These are phyloP conservation scores for Parastagonospora avenae DNA, from an alignment of 2,329 filamentous ascomycete species.

Conservation along the genomic window DNA sequence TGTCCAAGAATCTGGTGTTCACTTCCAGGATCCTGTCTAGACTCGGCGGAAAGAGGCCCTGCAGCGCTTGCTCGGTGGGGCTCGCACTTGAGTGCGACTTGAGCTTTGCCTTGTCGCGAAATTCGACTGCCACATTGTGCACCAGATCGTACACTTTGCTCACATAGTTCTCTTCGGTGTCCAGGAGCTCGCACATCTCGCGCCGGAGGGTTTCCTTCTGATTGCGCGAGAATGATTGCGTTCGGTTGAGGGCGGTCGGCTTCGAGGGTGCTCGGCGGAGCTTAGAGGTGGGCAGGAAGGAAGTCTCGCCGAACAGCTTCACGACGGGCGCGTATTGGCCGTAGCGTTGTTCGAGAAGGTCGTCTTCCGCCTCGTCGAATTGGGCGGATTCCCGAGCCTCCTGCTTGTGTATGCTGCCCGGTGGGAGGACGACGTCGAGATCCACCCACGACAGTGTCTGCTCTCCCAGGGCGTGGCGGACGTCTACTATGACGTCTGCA, in stretches of 20 bases:
- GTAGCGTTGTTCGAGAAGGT: conserved; percentile 73
- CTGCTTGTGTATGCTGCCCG: conserved; percentile 66
- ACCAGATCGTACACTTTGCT: conserved; percentile 84
- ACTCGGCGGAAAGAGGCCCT: conserved; percentile 79
- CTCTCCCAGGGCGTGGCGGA: conserved; percentile 77
- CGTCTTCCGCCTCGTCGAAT: conserved; percentile 66
- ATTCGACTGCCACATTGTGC: conserved; percentile 78
- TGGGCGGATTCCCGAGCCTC: conserved; percentile 60
- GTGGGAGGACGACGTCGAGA: conserved; percentile 82
- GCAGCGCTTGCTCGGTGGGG: conserved; percentile 72
- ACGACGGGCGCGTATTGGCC: conserved; percentile 78
- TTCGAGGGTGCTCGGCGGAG: conserved; percentile 86
- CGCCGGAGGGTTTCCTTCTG: conserved; percentile 85
- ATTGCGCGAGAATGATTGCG: conserved; percentile 75
- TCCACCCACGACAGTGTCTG: conserved; percentile 86
- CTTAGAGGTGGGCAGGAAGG: conserved; percentile 85
- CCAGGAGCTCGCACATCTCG: conserved; percentile 87
- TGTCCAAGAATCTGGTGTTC: conserved; percentile 79
- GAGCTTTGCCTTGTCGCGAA: conserved; percentile 70
- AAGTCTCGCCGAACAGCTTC: conserved; percentile 78
- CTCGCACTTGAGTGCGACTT: conserved; percentile 66
- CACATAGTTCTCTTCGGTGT: conserved; percentile 94
- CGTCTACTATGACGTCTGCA: conserved; percentile 70
- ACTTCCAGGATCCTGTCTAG: conserved; percentile 80
- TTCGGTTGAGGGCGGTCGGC: conserved; percentile 78